Base-by-base conservation (phyloP, 2,329 filamentous ascomycete species). In the Colletotrichum zoysiae region DNA sequence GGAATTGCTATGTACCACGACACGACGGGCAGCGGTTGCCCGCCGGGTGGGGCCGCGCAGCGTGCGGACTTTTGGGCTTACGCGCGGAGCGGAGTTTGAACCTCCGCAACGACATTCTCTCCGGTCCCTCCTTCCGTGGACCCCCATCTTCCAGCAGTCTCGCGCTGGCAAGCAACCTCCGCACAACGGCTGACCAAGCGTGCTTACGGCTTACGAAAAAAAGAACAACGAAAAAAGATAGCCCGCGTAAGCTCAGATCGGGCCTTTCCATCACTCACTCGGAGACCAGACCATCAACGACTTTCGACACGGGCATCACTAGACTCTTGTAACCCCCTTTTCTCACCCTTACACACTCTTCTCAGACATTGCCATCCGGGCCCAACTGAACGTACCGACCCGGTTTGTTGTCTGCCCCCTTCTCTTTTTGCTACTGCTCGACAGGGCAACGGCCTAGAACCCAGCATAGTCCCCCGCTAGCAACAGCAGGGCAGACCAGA, bases 21-120 rank as follows among this genome's bases (percentile, higher is more conserved):
- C 26, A 51, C 23, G 46, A 51, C 23, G 46, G 48, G 14, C 2
- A 26, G 53, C 65, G 65, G 58, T 5, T 18, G 23, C 6, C 6
- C 40, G 51, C 68, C 48, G 60, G 30, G 66, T 60, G 65, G 70
- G 65, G 70, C 70, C 70, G 70, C 65, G 65, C 65, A 50, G 55
- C 46, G 23, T n/a, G 60, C 70, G 65, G 70, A 72, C 26, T 72
- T 71, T 57, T 44, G 44, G 38, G 51, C 40, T 65, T 40, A 63
- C 46, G 35, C 38, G 61, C 61, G 61, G 61, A 30, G 64, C 68
- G 64, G 64, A 71, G 64, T 71, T 71, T 71, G 57, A 62, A 30
- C 38, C 46, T 60, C 30, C 57, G 14, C 35, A 35, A 55, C 65
- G 48, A 71, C 69, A 30, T 63, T 48, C 33, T 26, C 57, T 11